Base-by-base conservation (phyloP, 2,329 filamentous ascomycete species). In the Trichoderma semiorbis region DNA sequence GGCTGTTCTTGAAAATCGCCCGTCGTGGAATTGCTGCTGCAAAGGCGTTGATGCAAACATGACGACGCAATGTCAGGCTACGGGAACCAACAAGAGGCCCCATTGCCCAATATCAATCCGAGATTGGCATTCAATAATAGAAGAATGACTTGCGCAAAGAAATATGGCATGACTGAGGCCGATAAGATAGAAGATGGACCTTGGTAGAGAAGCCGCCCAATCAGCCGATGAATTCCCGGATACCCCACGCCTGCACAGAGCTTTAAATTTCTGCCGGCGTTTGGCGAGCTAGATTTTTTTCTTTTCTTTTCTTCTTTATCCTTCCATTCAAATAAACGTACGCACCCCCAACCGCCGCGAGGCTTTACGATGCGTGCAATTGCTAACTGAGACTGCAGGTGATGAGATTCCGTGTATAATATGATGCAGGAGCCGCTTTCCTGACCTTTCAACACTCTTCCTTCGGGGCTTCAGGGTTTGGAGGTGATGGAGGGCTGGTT, bases 251-350 rank as follows among this genome's bases (percentile, higher is more conserved):
- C 70, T 69, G 70, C 72, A 68, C 75, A 74, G 75, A 74, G 63
- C 77, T 79, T 82, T 83, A 83, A 85, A 84, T 77, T 75, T 73
- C 74, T 76, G 65, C 72, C 70, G 69, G 72, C 76, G 61, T 61
- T 64, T 36, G 39, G 47, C 24, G 24, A 26, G 50, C 43, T 18
- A 6, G n/a, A 39, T 16, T 66, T 70, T 77, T 77, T 80, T 82
- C 83, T 81, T 83, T 84, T 83, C 87, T 87, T 86, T 84, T 84
- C 80, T 79, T 86, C 90, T 88, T 92, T 90, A 88, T 95, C 94
- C 94, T 97, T 98, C 95, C 94, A 93, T 95, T 98, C 97, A 97
- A 97, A 92, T 91, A 91, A 89, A 93, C 86, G 95, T 98, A 87
- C 89, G 94, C 90, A 2, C 11, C 61, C 68, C 10, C 62, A 75